Conservation (phyloP, 129 eudicot genomes). For the Tagetes patula region DNA sequence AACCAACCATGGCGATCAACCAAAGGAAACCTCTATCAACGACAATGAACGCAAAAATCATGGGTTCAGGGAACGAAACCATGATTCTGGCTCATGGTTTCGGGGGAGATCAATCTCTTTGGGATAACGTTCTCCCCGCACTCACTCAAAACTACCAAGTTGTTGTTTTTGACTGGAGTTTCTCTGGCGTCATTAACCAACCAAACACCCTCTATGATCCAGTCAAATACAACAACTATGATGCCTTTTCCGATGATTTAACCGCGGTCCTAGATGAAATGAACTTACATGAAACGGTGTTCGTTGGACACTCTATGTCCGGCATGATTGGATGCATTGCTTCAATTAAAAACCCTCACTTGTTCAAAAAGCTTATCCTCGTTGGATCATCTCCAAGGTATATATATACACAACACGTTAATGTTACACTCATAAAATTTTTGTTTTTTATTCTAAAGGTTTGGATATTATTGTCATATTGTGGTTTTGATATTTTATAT, state of each 20-base stretch:
- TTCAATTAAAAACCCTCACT: constrained; percentile 75
- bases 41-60: constrained; percentile 60
- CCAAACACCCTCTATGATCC: constrained; percentile 54
- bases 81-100: constrained; percentile 79
- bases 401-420: neutral
- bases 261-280: constrained; percentile 65
- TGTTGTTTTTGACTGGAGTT: constrained; percentile 76
- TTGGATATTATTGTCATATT: too few relatives aligned
- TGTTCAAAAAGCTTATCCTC: constrained; percentile 66
- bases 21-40: constrained; percentile 38
- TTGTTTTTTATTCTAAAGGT: too few relatives aligned
- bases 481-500: too few relatives aligned
- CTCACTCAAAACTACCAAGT: constrained; percentile 42
- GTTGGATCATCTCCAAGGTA: constrained; percentile 90
- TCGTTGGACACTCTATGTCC: constrained; percentile 92
- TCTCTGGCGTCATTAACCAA: constrained; percentile 67
- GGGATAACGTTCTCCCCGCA: constrained; percentile 65
- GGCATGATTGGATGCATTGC: constrained; percentile 95
- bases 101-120: constrained; percentile 80
- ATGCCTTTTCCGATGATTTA: constrained; percentile 78
- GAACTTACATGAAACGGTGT: constrained; percentile 46
- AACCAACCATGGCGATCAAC: constrained; percentile 41
- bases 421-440: too few relatives aligned
- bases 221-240: constrained; percentile 42
- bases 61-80: constrained; percentile 62